Percentiles rank a stretch among this genome's conserved stretches.
Conservation (phyloP, 495 filamentous ascomycete species). For the Neurospora sp. region DNA sequence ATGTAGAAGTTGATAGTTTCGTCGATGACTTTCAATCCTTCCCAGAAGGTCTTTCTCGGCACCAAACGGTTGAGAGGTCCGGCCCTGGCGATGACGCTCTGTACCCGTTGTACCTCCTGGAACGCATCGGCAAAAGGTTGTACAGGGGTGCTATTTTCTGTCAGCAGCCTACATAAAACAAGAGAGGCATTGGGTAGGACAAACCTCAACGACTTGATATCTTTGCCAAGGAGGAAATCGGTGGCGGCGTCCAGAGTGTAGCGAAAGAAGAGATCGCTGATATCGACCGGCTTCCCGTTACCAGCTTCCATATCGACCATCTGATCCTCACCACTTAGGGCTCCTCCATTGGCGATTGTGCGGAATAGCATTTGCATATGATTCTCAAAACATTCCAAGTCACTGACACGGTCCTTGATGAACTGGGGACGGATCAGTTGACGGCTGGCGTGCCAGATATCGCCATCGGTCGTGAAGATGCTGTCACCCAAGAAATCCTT, state of each 20-base stretch:
- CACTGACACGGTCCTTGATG: conserved; percentile 65
- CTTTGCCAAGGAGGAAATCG: conserved; percentile 75
- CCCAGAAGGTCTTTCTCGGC: conserved; percentile 48
- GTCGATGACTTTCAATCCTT: conserved; percentile 58
- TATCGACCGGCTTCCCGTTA: conserved; percentile 49
- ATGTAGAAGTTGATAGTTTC: conserved; percentile 68
- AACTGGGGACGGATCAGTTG: conserved; percentile 79
- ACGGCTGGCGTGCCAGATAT: conserved; percentile 62
- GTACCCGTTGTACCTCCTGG: conserved; percentile 58
- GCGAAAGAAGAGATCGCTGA: conserved; percentile 64
- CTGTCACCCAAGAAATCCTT: conserved; percentile 64
- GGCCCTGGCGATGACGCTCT: conserved; percentile 47
- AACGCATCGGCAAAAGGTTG: conserved; percentile 64
- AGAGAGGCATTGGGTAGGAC: not conserved
- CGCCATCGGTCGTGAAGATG: conserved; percentile 72
- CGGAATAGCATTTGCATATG: conserved; percentile 57
- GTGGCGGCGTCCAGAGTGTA: conserved; percentile 77
- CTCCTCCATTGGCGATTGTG: conserved; percentile 48
- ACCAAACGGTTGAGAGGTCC: conserved; percentile 48
- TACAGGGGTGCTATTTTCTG: conserved; percentile 22
- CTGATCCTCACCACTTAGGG: conserved; percentile 32
- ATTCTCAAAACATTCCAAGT: conserved; percentile 69
- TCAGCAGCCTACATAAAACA: not conserved
- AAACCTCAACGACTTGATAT: conserved; percentile 55
- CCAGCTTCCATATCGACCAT: conserved; percentile 33